Base-by-base conservation (phyloP, 768 basidiomycete species). In the Leccinellum albellum region DNA sequence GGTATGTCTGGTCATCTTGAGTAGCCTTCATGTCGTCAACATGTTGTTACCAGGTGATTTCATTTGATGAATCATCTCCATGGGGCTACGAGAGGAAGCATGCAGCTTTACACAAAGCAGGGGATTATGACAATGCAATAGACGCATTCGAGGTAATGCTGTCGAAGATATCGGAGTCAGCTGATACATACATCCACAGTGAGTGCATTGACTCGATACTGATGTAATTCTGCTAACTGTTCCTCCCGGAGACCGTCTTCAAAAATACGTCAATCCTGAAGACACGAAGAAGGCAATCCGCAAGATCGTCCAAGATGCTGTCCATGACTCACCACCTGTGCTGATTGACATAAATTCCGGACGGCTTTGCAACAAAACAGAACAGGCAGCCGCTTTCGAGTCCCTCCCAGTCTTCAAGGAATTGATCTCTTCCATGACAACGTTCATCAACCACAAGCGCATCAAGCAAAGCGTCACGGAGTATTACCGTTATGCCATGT, bases 131-230 rank as follows among this genome's bases (percentile, higher is more conserved):
- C 2, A 23, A 49, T 32, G 53, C 44, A 20, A 29, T 54, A 15
- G 15, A 51, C 6, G 52, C 49, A 46, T 51, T 45, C 5, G 35
- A 60, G 35, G 20, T 5, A 4, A 61, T 58, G 56, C 21, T 58
- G 0, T 54, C 15, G 8, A 47, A 47, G 45, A 32, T 60, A 23
- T 45, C 40, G 6, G n/a, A 50, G 9, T 60, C 56, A 12, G 5
- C 26, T 7, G 26, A 50, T 33, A 26, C 52, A 14, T 29, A 21
- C 3, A 28, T 45, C 17, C 48, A n/a, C 4, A 32, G 59, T 58
- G n/a, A 58, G 56, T 4, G 10, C 4, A 17, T 6, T 15, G 8
- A 37, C 13, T 1, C 29, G 15, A 8, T 23, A 6, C 4, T 9
- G 1, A 26, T 21, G n/a, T 45, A 28, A 14, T 23, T 13, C 3